Evolutionary conservation across 805 yeast genomes (phyloP).

Genomic region (Cyberlindnera japonica): DNA sequence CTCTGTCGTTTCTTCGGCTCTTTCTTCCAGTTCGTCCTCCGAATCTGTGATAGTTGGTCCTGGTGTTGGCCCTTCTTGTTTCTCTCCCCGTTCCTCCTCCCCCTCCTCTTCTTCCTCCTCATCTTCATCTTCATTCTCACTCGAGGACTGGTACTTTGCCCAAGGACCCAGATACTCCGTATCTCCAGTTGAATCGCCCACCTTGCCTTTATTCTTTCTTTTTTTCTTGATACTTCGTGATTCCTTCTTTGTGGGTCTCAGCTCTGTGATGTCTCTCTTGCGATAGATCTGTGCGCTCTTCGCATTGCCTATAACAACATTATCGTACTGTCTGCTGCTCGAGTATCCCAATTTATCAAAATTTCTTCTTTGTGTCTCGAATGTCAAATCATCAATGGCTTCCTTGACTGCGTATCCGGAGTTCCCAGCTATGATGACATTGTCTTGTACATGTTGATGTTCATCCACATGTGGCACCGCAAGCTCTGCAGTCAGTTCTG

Average conservation of each 20-base stretch:
- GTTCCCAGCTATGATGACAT: slow-evolving; percentile 1
- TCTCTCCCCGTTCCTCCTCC: slow-evolving; percentile 7
- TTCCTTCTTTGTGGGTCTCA: slow-evolving; percentile 28
- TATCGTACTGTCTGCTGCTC: slow-evolving; percentile 5
- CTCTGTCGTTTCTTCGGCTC: slow-evolving; percentile 28
- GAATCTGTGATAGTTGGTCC: slow-evolving; percentile 5
- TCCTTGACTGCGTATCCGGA: slow-evolving; percentile 23
- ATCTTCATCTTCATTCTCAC: slow-evolving; percentile 15
- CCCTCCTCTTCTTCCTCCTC: slow-evolving; percentile 5
- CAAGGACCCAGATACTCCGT: slow-evolving; percentile 57
- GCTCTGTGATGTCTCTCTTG: slow-evolving; percentile 26
- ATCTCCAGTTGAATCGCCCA: slow-evolving; percentile 38
- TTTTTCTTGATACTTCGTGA: slow-evolving; percentile 34
- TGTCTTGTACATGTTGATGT: not conserved
- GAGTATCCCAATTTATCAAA: slow-evolving; percentile 31
- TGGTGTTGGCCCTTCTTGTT: slow-evolving; percentile 6
- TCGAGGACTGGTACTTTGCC: slow-evolving; percentile 44
- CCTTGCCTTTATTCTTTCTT: slow-evolving; percentile 33
- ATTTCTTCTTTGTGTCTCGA: slow-evolving; percentile 38
- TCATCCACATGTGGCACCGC: not conserved
- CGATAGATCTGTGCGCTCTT: slow-evolving; percentile 19
- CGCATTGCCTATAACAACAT: slow-evolving; percentile 10
- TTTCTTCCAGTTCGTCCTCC: slow-evolving; percentile 22
- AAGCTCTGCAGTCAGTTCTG: slow-evolving; percentile 6
- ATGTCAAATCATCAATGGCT: slow-evolving; percentile 38